Base-by-base conservation (phyloP, 495 filamentous ascomycete genomes). In the Ascobolus immersus region DNA sequence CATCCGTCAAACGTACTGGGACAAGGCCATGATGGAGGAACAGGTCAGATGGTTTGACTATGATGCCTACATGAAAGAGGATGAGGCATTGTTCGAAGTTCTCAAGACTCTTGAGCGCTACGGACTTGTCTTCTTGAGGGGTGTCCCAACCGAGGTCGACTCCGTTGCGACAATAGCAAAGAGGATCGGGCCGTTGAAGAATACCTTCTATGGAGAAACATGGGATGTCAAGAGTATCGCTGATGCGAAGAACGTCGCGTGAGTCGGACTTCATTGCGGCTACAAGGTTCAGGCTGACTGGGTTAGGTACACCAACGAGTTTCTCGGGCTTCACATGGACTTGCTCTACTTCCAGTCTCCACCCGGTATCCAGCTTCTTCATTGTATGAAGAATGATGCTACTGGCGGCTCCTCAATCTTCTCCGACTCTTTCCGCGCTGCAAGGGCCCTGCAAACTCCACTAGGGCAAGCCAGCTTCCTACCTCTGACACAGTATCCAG, bases 311-410 rank as follows among this genome's bases (percentile, higher is more conserved):
- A 92, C 82, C 3, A 67, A 57, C 47, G 56, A 69, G 27, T 67
- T 67, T 42, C 67, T 92, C 1, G 76, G 73, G 12, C 66, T 86
- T 23, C 84, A 94, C 52, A 84, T 90, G 72, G 84, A 94, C 45
- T 63, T 92, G 18, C 61, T 90, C 47, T 94, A 94, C 57, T 73
- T 84, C 58, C 55, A 61, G 10, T 64, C 75, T 17, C 66, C 77
- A 6, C 84, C 84, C 1, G 65, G 68, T 13, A 61, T 79, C 36
- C 84, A 94, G 53, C 55, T 92, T 12, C 62, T 94, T 4, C 84
- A 92, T 50, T 91, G 81, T 42, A 51, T 92, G 14, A 57, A 71
- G 39, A 81, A 81, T 46, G 66, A 63, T 1, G 67, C 65, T 43
- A 55, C 64, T 0, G 78, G 82, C 1, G 84, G 84, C 33, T 67